Evolutionary conservation across 148 eudicot genomes (phyloP), one percentile per base, ranked within the genome.

Genomic region (Rhododendron kiyosumense): DNA sequence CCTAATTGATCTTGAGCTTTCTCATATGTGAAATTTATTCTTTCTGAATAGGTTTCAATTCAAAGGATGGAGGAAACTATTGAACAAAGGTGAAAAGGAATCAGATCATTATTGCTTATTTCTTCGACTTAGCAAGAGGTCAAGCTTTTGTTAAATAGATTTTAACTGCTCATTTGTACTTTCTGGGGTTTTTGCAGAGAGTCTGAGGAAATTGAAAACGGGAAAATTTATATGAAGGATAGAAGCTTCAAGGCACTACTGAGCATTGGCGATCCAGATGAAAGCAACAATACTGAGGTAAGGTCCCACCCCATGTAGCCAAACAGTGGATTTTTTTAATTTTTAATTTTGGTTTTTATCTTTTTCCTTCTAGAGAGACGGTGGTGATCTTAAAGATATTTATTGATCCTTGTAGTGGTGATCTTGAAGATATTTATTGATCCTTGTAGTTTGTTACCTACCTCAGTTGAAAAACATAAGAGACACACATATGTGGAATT

Each of bases 21-120:
- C 26, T 76, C 30, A 79, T 78, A 17, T 84, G 75, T 83, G 7
- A 43, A 45, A 24, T 41, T 86, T 20, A 78, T 67, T 57, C 67
- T 89, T 84, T 77, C 85, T 89, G 81, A 67, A 87, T 89, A 97
- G 99, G 95, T 97, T 75, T 93, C 92, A 24, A 93, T 97, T 76
- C 98, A 95, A 86, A 92, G 98, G 89, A 83, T 94, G 79, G 91
- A 91, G 59, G 99, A 94, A 79, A 89, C 91, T 90, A 86, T 59
- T 83, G 92, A 93, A 87, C 95, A 89, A 88, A 94, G 99, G 99
- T 97, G 87, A 86, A 78, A 71, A 75, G 26, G 49, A 48, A 71
- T 17, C 75, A 75, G 57, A 86, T 34, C 36, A 20, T 84, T 24
- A 13, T 84, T 76, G 24, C 38, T 51, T 8, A n/a, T 30, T 63